Conservation (phyloP, 345 rosid species). For the Passiflora organensis region DNA sequence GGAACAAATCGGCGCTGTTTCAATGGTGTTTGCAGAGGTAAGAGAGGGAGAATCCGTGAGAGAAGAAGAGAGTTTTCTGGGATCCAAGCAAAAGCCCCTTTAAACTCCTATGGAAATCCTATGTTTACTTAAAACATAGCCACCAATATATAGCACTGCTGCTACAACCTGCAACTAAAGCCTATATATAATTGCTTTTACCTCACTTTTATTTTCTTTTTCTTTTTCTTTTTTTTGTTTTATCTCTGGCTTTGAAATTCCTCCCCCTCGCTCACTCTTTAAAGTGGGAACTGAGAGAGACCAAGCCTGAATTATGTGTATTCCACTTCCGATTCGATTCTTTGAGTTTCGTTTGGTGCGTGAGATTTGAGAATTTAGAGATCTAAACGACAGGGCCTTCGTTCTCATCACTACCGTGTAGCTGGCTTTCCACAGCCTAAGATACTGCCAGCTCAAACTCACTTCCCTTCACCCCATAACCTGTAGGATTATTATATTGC, state of each 20-base stretch:
- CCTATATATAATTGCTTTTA: background rate
- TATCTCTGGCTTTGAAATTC: conserved; percentile 14
- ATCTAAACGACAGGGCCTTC: conserved; percentile 29
- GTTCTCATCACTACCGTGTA: conserved; percentile 31
- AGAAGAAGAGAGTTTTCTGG: too few relatives aligned
- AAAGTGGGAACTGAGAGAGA: conserved; percentile 20
- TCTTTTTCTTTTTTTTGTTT: background rate
- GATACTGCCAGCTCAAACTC: conserved; percentile 8
- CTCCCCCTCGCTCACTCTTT: background rate
- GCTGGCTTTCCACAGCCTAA: conserved; percentile 27
- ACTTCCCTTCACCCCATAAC: background rate
- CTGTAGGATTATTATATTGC: too few relatives aligned
- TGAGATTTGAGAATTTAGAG: conserved; percentile 19
- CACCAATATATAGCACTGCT: background rate
- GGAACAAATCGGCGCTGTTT: background rate
- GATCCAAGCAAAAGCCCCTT: conserved; percentile 5
- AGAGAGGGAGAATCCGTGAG: too few relatives aligned
- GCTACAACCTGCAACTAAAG: background rate
- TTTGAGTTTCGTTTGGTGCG: conserved; percentile 17
- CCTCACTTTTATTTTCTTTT: background rate
- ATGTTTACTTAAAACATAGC: background rate
- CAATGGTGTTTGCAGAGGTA: background rate
- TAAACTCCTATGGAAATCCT: background rate
- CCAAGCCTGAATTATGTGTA: conserved; percentile 30
- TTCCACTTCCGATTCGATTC: conserved; percentile 38